Evolutionary conservation across 2,329 filamentous ascomycete genomes (phyloP).

Genomic region (Metarhizium guizhouense): DNA sequence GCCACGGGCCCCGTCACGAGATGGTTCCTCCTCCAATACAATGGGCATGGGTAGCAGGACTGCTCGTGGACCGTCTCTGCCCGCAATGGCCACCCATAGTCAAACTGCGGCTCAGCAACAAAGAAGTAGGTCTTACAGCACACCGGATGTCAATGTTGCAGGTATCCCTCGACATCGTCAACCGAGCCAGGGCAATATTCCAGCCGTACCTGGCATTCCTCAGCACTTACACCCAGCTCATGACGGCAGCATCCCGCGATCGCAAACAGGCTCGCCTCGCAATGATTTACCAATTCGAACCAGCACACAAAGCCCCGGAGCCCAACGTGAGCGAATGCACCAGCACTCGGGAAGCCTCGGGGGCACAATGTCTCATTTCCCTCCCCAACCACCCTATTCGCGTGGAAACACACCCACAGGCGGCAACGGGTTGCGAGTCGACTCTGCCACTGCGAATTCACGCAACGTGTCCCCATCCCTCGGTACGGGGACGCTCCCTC

Average conservation of each 20-base stretch:
- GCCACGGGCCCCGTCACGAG: conserved; percentile 70
- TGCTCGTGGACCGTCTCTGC: conserved; percentile 70
- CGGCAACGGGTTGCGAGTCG: conserved; percentile 28
- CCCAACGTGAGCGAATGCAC: conserved; percentile 51
- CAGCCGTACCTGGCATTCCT: conserved; percentile 69
- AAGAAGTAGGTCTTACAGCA: conserved; percentile 84
- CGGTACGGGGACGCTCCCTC: conserved; percentile 22
- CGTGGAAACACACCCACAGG: conserved; percentile 33
- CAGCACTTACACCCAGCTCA: conserved; percentile 55
- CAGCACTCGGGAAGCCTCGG: conserved; percentile 39
- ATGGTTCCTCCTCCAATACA: conserved; percentile 58
- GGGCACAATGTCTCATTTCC: conserved; percentile 47
- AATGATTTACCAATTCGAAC: conserved; percentile 58
- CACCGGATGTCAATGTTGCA: conserved; percentile 79
- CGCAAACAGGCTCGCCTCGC: conserved; percentile 72
- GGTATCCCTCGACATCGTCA: conserved; percentile 48
- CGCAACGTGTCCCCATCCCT: conserved; percentile 39
- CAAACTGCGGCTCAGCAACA: conserved; percentile 54
- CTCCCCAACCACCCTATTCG: conserved; percentile 42
- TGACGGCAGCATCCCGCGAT: conserved; percentile 61
- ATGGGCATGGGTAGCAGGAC: conserved; percentile 56
- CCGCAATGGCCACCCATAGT: conserved; percentile 54
- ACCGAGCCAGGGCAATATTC: conserved; percentile 47
- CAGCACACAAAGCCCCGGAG: conserved; percentile 62
- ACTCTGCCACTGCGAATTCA: conserved; percentile 27